These are phyloP conservation scores for Pythium scleroteichum DNA, from an alignment of 352 stramenopile species.

Conservation along the genomic window DNA sequence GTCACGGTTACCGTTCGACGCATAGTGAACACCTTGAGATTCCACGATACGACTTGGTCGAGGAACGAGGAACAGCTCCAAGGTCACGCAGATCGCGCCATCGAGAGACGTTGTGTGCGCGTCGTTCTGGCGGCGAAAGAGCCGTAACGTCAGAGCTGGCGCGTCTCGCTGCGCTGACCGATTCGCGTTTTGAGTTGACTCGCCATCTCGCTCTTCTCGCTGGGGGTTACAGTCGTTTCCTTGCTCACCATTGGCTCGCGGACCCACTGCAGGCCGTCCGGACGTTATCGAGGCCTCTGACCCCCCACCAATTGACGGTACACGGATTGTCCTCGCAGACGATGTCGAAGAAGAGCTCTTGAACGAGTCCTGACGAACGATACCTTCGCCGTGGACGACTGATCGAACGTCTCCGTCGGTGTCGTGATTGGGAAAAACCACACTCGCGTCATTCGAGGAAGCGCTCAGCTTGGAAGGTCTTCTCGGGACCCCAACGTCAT, in stretches of 20 bases:
- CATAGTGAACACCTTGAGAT: conserved; percentile 15
- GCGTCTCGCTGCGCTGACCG: not conserved
- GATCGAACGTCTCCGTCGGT: not conserved
- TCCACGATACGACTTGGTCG: not conserved
- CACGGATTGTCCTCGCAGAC: not conserved
- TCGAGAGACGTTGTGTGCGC: conserved; percentile 4
- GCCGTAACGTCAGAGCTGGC: conserved; percentile 4
- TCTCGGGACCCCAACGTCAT: conserved; percentile 2
- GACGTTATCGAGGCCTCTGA: too few species aligned
- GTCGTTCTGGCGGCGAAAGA: conserved; percentile 8
- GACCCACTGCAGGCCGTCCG: too few species aligned
- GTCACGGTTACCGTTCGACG: conserved; percentile 14
- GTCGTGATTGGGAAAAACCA: not conserved
- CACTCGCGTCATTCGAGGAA: conserved; percentile 15
- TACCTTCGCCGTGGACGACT: not conserved
- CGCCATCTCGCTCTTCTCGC: too few species aligned
- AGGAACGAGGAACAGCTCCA: conserved; percentile 2
- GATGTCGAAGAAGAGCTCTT: conserved; percentile 15
- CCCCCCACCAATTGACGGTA: not conserved
- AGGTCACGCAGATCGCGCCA: conserved; percentile 16
- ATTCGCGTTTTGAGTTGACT: not conserved
- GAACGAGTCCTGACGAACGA: conserved; percentile 16
- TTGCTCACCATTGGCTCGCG: too few species aligned
- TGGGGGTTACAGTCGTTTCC: too few species aligned
- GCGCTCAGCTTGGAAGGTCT: conserved; percentile 20